These are phyloP conservation scores for Fraxinus platypoda DNA, from an alignment of 305 asterid species.

Conservation along the genomic window DNA sequence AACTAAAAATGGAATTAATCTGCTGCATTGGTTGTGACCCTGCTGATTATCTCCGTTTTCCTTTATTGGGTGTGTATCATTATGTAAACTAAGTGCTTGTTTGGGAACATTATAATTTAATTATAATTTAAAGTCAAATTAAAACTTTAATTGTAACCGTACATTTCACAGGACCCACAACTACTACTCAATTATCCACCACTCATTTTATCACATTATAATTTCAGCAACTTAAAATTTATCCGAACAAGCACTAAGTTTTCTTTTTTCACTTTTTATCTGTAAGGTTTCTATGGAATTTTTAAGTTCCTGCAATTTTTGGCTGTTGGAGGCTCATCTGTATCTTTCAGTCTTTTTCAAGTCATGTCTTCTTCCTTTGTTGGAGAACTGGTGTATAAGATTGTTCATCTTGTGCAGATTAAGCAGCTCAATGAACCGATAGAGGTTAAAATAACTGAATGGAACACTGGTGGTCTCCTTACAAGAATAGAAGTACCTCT, in stretches of 20 bases:
- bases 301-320: background rate
- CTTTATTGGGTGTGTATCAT: no score
- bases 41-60: no score
- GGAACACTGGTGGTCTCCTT: constrained; percentile 95
- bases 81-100: background rate
- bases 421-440: constrained; percentile 82
- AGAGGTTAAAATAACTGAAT: constrained; percentile 72
- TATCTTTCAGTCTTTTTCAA: background rate
- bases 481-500: constrained; percentile 78
- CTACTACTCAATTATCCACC: background rate
- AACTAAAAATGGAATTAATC: no score
- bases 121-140: background rate
- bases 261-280: background rate
- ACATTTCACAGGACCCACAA: background rate
- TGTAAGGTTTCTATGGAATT: background rate
- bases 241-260: background rate
- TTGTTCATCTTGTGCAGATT: constrained; percentile 49
- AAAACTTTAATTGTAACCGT: no score
- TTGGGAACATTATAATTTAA: background rate
- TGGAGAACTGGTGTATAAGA: constrained; percentile 3
- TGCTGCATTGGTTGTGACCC: no score
- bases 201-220: background rate
- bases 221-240: background rate
- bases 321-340: background rate
- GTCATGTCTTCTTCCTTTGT: background rate